phyloP scores from a whole-genome alignment of 495 filamentous ascomycete species.

The Amphirosellinia nigrospora region DNA sequence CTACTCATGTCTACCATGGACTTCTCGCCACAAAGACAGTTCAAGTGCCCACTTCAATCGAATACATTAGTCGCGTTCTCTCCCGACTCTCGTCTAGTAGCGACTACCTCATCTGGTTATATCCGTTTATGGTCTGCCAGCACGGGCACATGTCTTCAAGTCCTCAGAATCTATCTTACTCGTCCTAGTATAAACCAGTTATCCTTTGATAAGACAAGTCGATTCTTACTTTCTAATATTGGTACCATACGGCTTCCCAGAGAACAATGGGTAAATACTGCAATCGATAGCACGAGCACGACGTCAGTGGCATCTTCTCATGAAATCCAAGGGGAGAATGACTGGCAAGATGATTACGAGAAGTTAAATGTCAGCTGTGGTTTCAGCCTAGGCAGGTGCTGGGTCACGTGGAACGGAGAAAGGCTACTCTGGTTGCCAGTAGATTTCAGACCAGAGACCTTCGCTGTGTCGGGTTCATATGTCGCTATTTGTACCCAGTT shows the following conservation, averaged over 20 bases:
- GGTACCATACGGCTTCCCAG: background rate
- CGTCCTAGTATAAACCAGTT: background rate
- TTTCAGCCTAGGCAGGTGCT: background rate
- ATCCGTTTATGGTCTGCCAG: background rate
- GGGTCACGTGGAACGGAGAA: constrained; percentile 2
- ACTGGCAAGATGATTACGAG: too few species aligned
- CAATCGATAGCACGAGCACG: background rate
- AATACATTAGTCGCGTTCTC: background rate
- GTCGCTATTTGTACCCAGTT: background rate
- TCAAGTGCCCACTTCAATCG: background rate
- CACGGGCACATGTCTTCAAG: background rate
- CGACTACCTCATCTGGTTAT: background rate
- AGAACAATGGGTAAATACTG: background rate
- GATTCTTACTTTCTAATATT: background rate
- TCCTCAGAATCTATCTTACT: background rate
- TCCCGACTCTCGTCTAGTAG: background rate
- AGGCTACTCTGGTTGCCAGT: background rate
- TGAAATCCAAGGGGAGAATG: too few species aligned
- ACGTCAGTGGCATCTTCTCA: background rate
- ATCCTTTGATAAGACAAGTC: background rate
- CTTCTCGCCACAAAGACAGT: background rate
- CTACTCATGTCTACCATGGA: background rate
- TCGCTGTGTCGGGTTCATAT: background rate
- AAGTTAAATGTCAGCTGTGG: background rate
- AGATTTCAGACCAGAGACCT: background rate